Percentiles rank a stretch among this genome's conserved stretches.
Evolutionary conservation across 2,329 filamentous ascomycete species (phyloP).

Genomic region (Ceratocystis cubensis): DNA sequence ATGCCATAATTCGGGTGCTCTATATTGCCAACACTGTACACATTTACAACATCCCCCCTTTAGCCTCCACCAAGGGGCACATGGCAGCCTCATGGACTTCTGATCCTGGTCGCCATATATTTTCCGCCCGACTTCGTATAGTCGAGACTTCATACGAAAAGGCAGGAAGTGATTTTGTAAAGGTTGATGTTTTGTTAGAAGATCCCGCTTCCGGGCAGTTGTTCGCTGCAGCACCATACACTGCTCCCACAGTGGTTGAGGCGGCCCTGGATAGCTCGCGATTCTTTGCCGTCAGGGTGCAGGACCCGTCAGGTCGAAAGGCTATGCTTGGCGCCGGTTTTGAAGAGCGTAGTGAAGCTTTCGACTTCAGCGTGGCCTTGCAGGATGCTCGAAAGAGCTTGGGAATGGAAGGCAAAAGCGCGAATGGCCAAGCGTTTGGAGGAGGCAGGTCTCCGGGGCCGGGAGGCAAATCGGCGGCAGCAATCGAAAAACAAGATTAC

Average conservation of each 20-base stretch:
- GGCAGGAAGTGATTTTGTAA: constrained; percentile 40
- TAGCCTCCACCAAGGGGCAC: constrained; percentile 67
- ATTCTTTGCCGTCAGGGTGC: constrained; percentile 74
- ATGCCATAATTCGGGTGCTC: constrained; percentile 75
- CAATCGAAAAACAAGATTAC: constrained; percentile 55
- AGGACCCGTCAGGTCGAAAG: constrained; percentile 61
- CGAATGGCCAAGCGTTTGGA: constrained; percentile 11
- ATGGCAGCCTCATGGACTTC: constrained; percentile 64
- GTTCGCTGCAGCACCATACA: constrained; percentile 77
- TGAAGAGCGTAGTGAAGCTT: constrained; percentile 73
- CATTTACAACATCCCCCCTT: constrained; percentile 76
- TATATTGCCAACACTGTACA: constrained; percentile 64
- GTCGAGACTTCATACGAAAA: constrained; percentile 56
- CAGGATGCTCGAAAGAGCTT: constrained; percentile 64
- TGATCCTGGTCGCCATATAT: constrained; percentile 61
- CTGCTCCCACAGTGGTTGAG: constrained; percentile 52
- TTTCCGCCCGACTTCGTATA: constrained; percentile 69
- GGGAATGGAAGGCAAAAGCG: constrained; percentile 39
- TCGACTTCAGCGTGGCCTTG: constrained; percentile 70
- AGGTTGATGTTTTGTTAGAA: constrained; percentile 66
- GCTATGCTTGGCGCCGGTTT: constrained; percentile 76
- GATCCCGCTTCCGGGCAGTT: constrained; percentile 59
- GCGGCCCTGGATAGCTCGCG: constrained; percentile 65
- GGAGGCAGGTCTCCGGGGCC: constrained; percentile 26
- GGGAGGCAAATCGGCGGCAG: constrained; percentile 30